Evolutionary conservation across 2,329 filamentous ascomycete species (phyloP), one percentile per base, ranked within the genome.

Genomic region (Ascochyta clinopodiicola): DNA sequence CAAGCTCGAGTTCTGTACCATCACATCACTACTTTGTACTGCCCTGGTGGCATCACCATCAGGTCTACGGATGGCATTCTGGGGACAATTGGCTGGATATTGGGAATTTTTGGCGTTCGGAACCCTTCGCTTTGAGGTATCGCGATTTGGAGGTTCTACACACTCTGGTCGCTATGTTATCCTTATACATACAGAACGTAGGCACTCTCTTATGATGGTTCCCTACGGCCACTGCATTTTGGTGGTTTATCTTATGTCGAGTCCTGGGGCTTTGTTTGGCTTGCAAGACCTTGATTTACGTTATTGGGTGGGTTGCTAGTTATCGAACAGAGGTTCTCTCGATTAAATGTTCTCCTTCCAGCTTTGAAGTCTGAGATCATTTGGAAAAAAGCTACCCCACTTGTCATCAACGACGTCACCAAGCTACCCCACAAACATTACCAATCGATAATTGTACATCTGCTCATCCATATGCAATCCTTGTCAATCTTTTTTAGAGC

Each of bases 401-500:
- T 59, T 57, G 47, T 55, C 57, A 52, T 63, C 60, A 63, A 31
- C 45, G 48, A 31, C 51, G 27, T 47, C 39, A 39, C 36, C 32
- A 56, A 63, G 44, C 47, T 66, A 60, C 63, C 63, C 60, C 62
- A 44, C 61, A 42, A 48, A 27, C 24, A 38, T 35, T 31, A 42
- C 39, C 36, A 45, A 48, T 44, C 15, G 22, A 9, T 29, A 48
- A 7, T n/a, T 35, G 40, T 35, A 43, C 52, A 43, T 19, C 1
- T 6, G 2, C 22, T 24, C 15, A 50, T 15, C 36, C 9, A 15
- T 8, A 44, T 50, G 24, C 32, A 39, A 40, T 39, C 34, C n/a
- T 37, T 56, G 17, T 10, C 27, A 27, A 27, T 38, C 19, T 21
- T 44, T 15, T 24, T 4, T 32, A 50, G n/a, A 51, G 15, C 22